phyloP scores from a whole-genome alignment of 2,329 filamentous ascomycete genomes.

The Colletotrichum sp. region DNA sequence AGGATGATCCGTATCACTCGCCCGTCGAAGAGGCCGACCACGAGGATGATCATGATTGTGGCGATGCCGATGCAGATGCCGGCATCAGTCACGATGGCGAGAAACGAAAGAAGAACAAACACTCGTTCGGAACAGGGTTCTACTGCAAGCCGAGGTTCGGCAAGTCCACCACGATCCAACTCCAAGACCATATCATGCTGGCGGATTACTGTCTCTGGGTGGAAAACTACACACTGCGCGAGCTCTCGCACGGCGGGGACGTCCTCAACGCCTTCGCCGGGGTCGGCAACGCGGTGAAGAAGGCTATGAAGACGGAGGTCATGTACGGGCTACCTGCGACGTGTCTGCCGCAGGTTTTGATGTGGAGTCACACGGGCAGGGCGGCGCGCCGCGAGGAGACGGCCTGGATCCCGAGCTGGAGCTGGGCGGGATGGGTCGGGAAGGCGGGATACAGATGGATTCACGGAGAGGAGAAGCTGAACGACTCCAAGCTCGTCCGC shows the following conservation, averaged over 20 bases:
- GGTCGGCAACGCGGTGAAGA: neutral
- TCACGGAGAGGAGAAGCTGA: neutral
- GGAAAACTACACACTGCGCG: constrained; percentile 40
- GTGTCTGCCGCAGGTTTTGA: neutral
- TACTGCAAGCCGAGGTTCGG: neutral
- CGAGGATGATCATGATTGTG: neutral
- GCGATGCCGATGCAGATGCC: neutral
- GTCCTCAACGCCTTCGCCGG: constrained; percentile 17
- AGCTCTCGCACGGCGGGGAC: constrained; percentile 5
- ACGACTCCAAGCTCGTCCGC: neutral
- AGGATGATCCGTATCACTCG: neutral
- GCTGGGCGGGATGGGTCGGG: neutral
- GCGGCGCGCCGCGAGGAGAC: neutral
- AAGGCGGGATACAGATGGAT: neutral
- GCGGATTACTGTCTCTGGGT: constrained; percentile 45
- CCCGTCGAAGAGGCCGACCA: neutral
- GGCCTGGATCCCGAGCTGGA: constrained; percentile 1
- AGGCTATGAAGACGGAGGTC: neutral
- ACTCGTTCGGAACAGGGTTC: neutral
- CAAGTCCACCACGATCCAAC: neutral
- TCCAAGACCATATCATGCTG: constrained; percentile 19
- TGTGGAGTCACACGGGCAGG: constrained; percentile 2
- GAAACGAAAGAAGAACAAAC: neutral
- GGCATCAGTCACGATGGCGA: neutral
- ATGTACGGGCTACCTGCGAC: neutral